phyloP scores from a whole-genome alignment of 306 rosid genomes.

The Aeschynomene evenia region DNA sequence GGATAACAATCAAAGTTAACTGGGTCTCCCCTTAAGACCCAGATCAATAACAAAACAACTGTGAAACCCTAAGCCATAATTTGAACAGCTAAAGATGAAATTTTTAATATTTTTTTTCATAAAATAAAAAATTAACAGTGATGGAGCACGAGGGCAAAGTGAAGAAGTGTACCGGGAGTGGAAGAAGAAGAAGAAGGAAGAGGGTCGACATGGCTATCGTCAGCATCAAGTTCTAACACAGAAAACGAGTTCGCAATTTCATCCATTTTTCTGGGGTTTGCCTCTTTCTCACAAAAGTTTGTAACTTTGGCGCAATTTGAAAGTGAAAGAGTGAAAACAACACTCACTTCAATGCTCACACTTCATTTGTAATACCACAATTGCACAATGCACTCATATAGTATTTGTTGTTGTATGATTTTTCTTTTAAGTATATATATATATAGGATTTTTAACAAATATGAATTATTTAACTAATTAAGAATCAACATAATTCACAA shows the following conservation, averaged over 20 bases:
- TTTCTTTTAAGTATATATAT: too few species aligned
- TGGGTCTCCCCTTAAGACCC: background rate
- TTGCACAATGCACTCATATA: too few species aligned
- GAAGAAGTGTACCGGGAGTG: constrained; percentile 8
- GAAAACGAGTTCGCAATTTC: constrained; percentile 58
- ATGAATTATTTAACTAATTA: too few species aligned
- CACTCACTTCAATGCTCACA: background rate
- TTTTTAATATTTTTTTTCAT: background rate
- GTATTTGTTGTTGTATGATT: too few species aligned
- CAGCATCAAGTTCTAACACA: constrained; percentile 63
- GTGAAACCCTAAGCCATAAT: constrained; percentile 36
- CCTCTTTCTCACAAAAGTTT: background rate
- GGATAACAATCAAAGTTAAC: constrained; percentile 6
- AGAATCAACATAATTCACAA: too few species aligned
- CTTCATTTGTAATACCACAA: background rate
- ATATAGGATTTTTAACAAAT: too few species aligned
- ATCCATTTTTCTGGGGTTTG: constrained; percentile 41
- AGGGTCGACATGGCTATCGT: constrained; percentile 39
- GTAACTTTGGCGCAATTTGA: constrained; percentile 16
- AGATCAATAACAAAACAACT: constrained; percentile 10
- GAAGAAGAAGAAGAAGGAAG: constrained; percentile 24
- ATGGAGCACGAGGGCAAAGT: background rate
- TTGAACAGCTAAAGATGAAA: background rate
- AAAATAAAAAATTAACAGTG: background rate
- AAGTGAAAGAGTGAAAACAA: background rate